Evolutionary conservation across 176 grass and related monocot species (phyloP).

Genomic region (sorghum (Sorghum bicolor)): DNA sequence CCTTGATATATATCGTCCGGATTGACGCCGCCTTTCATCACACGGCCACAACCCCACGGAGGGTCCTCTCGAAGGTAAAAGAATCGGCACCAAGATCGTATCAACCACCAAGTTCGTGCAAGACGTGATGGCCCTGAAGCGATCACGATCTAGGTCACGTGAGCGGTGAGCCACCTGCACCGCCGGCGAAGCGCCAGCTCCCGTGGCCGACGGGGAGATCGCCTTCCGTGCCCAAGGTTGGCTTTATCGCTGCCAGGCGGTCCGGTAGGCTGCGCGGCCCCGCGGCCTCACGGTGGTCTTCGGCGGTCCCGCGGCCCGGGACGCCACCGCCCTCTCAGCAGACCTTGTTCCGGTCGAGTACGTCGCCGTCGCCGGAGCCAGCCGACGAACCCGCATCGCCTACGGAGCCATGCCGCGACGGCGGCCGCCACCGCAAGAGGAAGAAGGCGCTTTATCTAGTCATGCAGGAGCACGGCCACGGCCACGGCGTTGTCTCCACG

Average conservation of each 20-base stretch:
- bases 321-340: background rate
- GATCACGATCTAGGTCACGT: background rate
- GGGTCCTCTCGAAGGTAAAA: too few species aligned
- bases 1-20: too few species aligned
- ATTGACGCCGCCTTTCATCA: too few species aligned
- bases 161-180: background rate
- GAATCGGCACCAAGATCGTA: too few species aligned
- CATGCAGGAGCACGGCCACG: background rate
- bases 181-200: background rate
- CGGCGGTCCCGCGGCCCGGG: background rate
- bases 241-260: background rate
- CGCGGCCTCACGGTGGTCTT: too few species aligned
- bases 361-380: conserved; percentile 1
- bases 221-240: background rate
- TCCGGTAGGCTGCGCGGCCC: background rate
- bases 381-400: background rate
- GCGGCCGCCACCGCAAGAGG: background rate
- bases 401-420: background rate
- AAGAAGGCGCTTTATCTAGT: background rate
- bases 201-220: background rate
- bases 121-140: background rate
- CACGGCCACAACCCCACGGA: too few species aligned
- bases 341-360: background rate
- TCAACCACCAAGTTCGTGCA: too few species aligned
- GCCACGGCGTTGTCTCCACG: background rate